Evolutionary conservation across 2,329 filamentous ascomycete species (phyloP), one percentile per base, ranked within the genome.

Genomic region (Didymella pomorum): DNA sequence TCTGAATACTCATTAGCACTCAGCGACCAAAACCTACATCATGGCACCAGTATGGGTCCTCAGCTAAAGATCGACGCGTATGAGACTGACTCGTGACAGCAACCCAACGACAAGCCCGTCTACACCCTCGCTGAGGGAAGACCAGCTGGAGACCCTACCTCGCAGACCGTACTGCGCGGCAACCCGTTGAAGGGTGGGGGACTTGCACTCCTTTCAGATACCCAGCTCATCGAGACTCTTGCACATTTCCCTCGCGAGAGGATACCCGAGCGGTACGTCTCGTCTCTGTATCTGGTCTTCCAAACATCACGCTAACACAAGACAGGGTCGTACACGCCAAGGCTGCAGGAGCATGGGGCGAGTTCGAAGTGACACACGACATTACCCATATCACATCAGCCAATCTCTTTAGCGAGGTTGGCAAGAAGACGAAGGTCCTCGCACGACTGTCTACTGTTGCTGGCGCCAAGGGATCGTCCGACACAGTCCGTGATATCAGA

Each of bases 401-500:
- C 31, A 35, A 35, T 16, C 31, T 35, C 31, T 35, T 35, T 6
- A 35, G 31, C 14, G 16, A 35, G 7, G 16, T n/a, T 14, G 31
- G 31, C 16, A 35, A 35, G 16, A 35, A 35, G 31, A 35, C 31
- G 14, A 35, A 35, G 31, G 31, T 35, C 14, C 16, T 35, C 6
- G 31, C 31, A 35, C 31, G 31, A 16, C 14, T 35, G 12, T 35
- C 31, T 16, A 35, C 31, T 35, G 31, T 35, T 35, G 31, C 31
- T 35, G 31, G 31, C 16, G 31, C 31, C 14, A 35, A 35, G 31
- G 82, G 82, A 2, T 79, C 76, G 14, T 74, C 80, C 16, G 83
- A 84, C 63, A 80, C 78, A 1, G 76, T 79, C 1, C 73, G 82
- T 41, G 82, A 85, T 72, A 73, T 81, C 50, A 75, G 81, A 54